Evolutionary conservation across 441 rosid species (phyloP), one percentile per base, ranked within the genome.

Genomic region (Gossypium davidsonii): DNA sequence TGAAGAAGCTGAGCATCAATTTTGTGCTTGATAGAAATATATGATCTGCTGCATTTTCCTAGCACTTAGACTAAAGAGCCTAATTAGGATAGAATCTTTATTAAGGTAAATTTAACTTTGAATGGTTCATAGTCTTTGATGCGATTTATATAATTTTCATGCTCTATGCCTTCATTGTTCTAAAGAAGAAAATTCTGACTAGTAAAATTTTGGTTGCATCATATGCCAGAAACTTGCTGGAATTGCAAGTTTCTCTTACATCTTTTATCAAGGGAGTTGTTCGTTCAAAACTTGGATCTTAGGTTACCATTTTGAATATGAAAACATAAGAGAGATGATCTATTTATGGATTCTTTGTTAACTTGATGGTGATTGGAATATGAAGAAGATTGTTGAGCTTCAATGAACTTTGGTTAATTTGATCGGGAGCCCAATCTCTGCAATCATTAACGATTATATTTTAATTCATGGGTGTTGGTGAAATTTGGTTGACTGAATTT

Each of bases 401-500:
- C 20, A 57, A 57, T 23, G 62, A 31, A 23, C 6, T 23, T 57
- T 57, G 12, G 14, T 66, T 3, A 66, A 20, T 65, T 65, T 65
- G 14, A 65, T 34, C 25, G 31, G 31, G 61, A 57, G 23, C 6
- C 37, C n/a, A n/a, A 59, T 59, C 17, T 59, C 10, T 59, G 39
- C 18, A 59, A 26, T 26, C 39, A 14, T 59, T 59, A 59, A 59
- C 10, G 28, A 26, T 26, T 59, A 67, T 37, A 15, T 70, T 11
- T 12, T 52, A 62, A 25, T 70, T 25, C 18, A 75, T 75, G 56
- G 1, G 0, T 59, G 46, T 51, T 31, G 55, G 52, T 48, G 12
- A 56, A 44, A 12, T 60, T 63, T 44, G 69, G 74, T 63, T 63
- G 46, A 25, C 67, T 71, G 46, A 74, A 34, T 73, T 15, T 18